Base-by-base conservation (phyloP, 352 stramenopile genomes). In the Phytophthora gonapodyides region DNA sequence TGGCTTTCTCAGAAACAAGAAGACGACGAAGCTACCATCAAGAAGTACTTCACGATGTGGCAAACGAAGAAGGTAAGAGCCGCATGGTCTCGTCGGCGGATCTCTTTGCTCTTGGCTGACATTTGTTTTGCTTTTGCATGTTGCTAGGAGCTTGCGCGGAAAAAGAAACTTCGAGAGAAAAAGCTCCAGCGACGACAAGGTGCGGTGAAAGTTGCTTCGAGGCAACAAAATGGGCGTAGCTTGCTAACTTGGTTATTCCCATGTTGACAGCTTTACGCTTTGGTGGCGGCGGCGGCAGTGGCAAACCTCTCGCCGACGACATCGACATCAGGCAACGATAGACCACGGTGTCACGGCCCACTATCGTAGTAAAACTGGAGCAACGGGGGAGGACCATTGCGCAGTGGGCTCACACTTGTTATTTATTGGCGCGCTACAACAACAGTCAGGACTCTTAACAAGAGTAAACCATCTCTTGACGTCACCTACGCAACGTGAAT, bases 91-190 rank as follows among this genome's bases (percentile, higher is more conserved):
- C 27, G 27, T 31, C 27, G 27, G 27, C 27, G 27, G 27, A 31
- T 31, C 27, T 7, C 27, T 31, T 31, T 9, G 27, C 27, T 2
- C 27, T 16, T 5, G n/a, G 21, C 24, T 38, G 36, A 40, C 15
- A 41, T n/a, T 34, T 27, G 19, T 41, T 21, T 21, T 11, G 0
- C 56, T 9, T 19, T 41, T 45, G 21, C 44, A 5, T 36, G 16
- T 36, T 36, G 21, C 21, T 48, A 92, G 83, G 83, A 92, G 44
- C 45, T 85, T 44, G 75, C 86, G 44, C 73, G 80, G 2, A 91
- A 91, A 69, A 83, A 78, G 46, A 89, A 87, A 50, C 74, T 87
- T 57, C 84, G 83, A 15, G 75, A 86, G 43, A 90, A 89, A 70
- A 92, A 91, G 52, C 63, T 76, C 19, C 67, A 88, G 61, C 79